Percentiles rank a stretch among this genome's conserved stretches.
These are phyloP conservation scores for Nicotiana obtusifolia DNA, from an alignment of 257 asterid genomes.

Conservation along the genomic window DNA sequence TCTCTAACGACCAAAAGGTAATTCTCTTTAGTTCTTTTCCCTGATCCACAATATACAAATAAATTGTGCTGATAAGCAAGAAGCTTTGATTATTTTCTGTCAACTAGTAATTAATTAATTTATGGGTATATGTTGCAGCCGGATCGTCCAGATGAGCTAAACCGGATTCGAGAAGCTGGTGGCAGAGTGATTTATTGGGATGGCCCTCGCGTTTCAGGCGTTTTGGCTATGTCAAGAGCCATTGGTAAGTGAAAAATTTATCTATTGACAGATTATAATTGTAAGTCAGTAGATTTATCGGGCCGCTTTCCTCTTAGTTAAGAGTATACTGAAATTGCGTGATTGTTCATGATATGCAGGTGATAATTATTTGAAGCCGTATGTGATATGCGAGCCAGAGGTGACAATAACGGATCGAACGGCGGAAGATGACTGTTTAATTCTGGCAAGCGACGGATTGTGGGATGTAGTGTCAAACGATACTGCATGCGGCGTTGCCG, in stretches of 20 bases:
- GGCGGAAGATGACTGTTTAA: constrained; percentile 59
- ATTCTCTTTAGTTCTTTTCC: not conserved
- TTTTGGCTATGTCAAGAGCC: constrained; percentile 88
- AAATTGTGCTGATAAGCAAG: not conserved
- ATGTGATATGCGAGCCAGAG: constrained; percentile 66
- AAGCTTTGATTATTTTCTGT: not conserved
- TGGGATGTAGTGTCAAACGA: constrained; percentile 83
- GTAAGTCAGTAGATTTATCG: too few relatives aligned
- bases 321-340: not conserved
- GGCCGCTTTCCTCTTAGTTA: too few relatives aligned
- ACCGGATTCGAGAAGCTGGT: constrained; percentile 65
- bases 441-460: constrained; percentile 73
- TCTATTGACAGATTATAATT: not conserved
- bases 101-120: not conserved
- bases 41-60: not conserved
- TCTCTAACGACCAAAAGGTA: constrained; percentile 70
- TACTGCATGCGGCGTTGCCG: constrained; percentile 56
- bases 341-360: constrained; percentile 21
- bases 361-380: constrained; percentile 67
- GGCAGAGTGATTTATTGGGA: constrained; percentile 78
- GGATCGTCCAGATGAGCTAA: constrained; percentile 73
- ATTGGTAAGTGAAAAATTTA: constrained; percentile 33
- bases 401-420: constrained; percentile 53
- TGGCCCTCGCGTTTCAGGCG: constrained; percentile 76
- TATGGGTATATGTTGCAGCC: constrained; percentile 36